These are phyloP conservation scores for Annulohypoxylon bovei DNA, from an alignment of 495 filamentous ascomycete genomes.

Conservation along the genomic window DNA sequence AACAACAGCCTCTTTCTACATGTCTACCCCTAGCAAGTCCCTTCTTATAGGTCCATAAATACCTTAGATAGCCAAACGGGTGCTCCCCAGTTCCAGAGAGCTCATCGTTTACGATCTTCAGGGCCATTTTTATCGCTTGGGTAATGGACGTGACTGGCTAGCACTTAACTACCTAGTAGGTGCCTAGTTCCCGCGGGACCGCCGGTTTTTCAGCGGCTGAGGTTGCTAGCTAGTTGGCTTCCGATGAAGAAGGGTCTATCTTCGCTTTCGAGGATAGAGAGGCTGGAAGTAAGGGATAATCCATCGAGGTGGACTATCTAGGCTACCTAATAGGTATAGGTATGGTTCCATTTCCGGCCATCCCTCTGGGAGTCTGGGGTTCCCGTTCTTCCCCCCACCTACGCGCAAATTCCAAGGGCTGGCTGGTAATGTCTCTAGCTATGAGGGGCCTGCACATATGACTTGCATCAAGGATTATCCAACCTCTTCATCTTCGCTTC, in stretches of 20 bases:
- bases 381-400: slow-evolving; percentile 5
- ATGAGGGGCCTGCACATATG: slow-evolving; percentile 12
- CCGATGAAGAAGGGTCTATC: neutral
- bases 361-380: slow-evolving; percentile 16
- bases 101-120: slow-evolving; percentile 17
- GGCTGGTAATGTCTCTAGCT: slow-evolving; percentile 15
- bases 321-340: too few species aligned
- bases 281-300: slow-evolving; percentile 21
- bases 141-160: slow-evolving; percentile 4
- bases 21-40: neutral
- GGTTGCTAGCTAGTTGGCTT: slow-evolving; percentile 8
- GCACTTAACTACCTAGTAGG: neutral
- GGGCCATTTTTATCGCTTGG: slow-evolving; percentile 22
- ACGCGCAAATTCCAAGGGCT: slow-evolving; percentile 20
- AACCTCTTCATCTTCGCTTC: slow-evolving; percentile 3
- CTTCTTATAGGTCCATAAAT: neutral
- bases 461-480: slow-evolving; percentile 26
- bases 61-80: neutral
- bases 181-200: slow-evolving; percentile 20
- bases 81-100: neutral
- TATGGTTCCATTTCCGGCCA: neutral
- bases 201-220: slow-evolving; percentile 23
- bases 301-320: neutral
- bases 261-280: neutral
- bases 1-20: slow-evolving; percentile 1